phyloP scores from a whole-genome alignment of 805 yeast species.

The Naumovozyma castellii region DNA sequence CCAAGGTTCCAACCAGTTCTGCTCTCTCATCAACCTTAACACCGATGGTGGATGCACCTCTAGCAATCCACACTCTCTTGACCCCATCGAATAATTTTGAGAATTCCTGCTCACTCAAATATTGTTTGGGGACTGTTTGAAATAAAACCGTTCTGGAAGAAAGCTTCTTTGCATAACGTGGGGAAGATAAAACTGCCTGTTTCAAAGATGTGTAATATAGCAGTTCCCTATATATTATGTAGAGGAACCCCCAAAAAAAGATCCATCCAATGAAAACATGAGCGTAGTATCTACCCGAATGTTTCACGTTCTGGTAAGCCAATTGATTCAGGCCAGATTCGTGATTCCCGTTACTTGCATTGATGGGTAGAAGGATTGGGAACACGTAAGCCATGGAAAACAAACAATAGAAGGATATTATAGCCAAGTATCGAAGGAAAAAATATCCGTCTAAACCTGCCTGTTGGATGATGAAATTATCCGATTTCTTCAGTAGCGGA shows the following conservation, averaged over 20 bases:
- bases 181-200: slow-evolving; percentile 70
- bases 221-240: slow-evolving; percentile 73
- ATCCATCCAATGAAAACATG: slow-evolving; percentile 78
- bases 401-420: slow-evolving; percentile 45
- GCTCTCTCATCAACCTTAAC: slow-evolving; percentile 51
- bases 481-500: slow-evolving; percentile 56
- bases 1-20: slow-evolving; percentile 51
- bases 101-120: slow-evolving; percentile 63
- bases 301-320: slow-evolving; percentile 65
- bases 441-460: slow-evolving; percentile 94
- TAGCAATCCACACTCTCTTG: slow-evolving; percentile 68
- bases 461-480: slow-evolving; percentile 68
- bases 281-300: slow-evolving; percentile 62
- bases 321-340: slow-evolving; percentile 63
- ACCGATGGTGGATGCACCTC: slow-evolving; percentile 48
- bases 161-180: slow-evolving; percentile 62
- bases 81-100: slow-evolving; percentile 74
- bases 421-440: slow-evolving; percentile 65
- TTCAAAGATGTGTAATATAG: slow-evolving; percentile 68
- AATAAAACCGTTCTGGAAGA: slow-evolving; percentile 76
- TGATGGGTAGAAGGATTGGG: slow-evolving; percentile 74
- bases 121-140: slow-evolving; percentile 72
- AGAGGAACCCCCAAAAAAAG: slow-evolving; percentile 61
- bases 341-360: slow-evolving; percentile 58
- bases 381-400: slow-evolving; percentile 46